Base-by-base conservation (phyloP, 176 grass and related monocot species). In the Carex scoparia region DNA sequence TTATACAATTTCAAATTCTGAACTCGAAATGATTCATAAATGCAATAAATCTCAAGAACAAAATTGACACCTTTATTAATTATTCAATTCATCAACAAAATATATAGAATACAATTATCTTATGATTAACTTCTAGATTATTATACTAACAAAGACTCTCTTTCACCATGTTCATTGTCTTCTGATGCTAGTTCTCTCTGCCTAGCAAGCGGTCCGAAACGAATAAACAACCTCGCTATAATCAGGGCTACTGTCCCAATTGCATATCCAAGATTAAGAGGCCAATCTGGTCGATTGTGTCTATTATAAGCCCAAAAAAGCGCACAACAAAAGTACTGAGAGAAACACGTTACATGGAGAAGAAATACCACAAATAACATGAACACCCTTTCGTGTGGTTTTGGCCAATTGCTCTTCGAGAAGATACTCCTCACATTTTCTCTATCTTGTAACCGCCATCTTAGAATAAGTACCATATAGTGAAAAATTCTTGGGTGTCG, bases 401-500 rank as follows among this genome's bases (percentile, higher is more conserved):
- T 76, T 7, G 65, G 71, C 0, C 85, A 84, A 16, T 84, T 88
- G 18, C 88, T 85, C 84, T 94, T 95, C 79, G 90, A 92, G 88
- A 95, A 99, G 59, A 84, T 84, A 85, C 81, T 85, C 23, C 91
- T 81, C 1, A 87, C 14, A 71, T 90, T 84, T 10, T 84, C 87
- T 10, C 77, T 80, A 86, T 95, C 93, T 27, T 60, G 65, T 6
- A 68, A 30, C 32, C 84, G 82, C 96, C 96, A 99, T 70, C 90
- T 90, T 84, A 92, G 84, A 63, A 95, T 77, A 19, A 95, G 87
- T 23, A 94, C 81, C 3, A 99, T 75, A 59, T 99, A 93, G 87
- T 99, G 92, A 80, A 89, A 92, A 73, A 99, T 77, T 63, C 77
- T 94, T 56, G 96, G 96, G 69, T 99, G 91, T 68, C 94, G 89